A percentile compares a stretch with the other conserved stretches of the same genome.
Evolutionary conservation across 768 basidiomycete species (phyloP).

Genomic region (Tricholoma bakamatsutake): DNA sequence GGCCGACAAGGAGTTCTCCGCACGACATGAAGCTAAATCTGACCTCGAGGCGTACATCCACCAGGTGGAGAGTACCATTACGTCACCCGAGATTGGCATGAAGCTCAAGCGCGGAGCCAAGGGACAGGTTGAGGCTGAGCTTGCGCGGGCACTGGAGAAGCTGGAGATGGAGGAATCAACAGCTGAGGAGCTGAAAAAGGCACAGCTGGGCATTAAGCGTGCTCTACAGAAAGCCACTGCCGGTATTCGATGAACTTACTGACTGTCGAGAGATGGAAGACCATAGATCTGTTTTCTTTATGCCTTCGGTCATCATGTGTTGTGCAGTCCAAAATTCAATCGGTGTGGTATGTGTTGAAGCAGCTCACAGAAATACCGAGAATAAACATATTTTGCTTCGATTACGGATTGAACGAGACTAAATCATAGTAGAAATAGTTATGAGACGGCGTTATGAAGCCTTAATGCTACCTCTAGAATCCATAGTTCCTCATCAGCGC

Average conservation of each 20-base stretch:
- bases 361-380: neutral
- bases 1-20: conserved; percentile 96
- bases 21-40: conserved; percentile 96
- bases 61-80: conserved; percentile 94
- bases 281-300: conserved; percentile 16
- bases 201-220: conserved; percentile 92
- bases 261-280: conserved; percentile 7
- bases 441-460: conserved; percentile 59
- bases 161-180: conserved; percentile 95
- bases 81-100: conserved; percentile 93
- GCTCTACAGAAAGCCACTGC: conserved; percentile 97
- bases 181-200: conserved; percentile 93
- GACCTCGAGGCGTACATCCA: conserved; percentile 98
- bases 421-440: conserved; percentile 5
- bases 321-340: conserved; percentile 12
- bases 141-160: conserved; percentile 97
- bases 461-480: conserved; percentile 82
- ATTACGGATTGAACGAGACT: too few species aligned
- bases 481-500: conserved; percentile 97
- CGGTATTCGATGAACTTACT: conserved; percentile 63
- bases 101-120: conserved; percentile 98
- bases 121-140: conserved; percentile 91
- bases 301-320: conserved; percentile 5
- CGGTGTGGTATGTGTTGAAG: conserved; percentile 1
- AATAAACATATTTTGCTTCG: neutral